Conservation (phyloP, 163 green algal genomes). For the Trebouxia gelatinosa region DNA sequence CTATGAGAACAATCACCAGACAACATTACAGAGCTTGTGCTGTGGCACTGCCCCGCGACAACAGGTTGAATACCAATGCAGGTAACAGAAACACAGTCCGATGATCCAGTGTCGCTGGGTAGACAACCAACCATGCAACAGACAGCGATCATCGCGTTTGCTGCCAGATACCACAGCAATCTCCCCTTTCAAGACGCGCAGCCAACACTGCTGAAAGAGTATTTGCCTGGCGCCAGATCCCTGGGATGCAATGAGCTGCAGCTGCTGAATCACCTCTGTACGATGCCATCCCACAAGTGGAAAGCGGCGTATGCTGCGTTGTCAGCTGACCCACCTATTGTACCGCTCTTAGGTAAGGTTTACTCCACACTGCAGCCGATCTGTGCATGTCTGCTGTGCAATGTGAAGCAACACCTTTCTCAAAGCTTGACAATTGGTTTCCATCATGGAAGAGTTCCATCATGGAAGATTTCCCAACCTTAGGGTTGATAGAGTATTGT, state of each 20-base stretch:
- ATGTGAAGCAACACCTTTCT: too few species aligned
- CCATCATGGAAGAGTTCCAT: too few species aligned
- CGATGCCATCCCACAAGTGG: constrained; percentile 49
- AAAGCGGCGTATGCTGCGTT: constrained; percentile 25
- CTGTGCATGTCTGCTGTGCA: too few species aligned
- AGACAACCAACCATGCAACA: constrained; percentile 23
- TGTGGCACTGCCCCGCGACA: too few species aligned
- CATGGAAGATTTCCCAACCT: too few species aligned
- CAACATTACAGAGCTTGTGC: too few species aligned
- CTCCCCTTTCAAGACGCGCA: constrained; percentile 58
- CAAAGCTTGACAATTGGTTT: too few species aligned
- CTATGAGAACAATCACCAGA: too few species aligned
- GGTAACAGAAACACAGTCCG: constrained; percentile 36
- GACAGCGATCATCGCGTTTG: constrained; percentile 71
- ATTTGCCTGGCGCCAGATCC: constrained; percentile 59
- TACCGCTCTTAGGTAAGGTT: constrained; percentile 31
- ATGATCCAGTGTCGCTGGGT: constrained; percentile 32
- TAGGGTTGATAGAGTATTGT: too few species aligned
- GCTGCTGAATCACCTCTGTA: constrained; percentile 49
- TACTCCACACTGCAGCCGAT: too few species aligned
- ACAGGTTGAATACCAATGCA: too few species aligned
- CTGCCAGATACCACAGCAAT: constrained; percentile 56
- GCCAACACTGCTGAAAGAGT: constrained; percentile 64
- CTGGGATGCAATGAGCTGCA: constrained; percentile 76
- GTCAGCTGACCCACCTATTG: constrained; percentile 22